Base-by-base conservation (phyloP, 306 rosid genomes). In the Inga laurina region DNA sequence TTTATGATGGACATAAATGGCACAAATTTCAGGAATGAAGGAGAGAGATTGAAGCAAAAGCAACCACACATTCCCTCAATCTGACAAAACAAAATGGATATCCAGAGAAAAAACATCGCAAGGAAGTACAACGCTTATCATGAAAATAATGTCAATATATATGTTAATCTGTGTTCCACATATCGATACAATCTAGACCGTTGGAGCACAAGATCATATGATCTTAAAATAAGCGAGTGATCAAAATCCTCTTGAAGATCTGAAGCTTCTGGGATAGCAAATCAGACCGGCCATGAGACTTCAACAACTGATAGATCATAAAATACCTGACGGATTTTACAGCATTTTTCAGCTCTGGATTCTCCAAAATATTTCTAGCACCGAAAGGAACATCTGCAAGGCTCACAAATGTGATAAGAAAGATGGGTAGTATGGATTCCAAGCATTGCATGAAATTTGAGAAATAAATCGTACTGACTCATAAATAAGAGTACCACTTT, bases 361-460 rank as follows among this genome's bases (percentile, higher is more conserved):
- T 80, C 86, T 91, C 97, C 92, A 93, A 87, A 84, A 95, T 93
- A 83, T 93, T 93, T 85, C 99, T 91, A 82, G 96, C 90, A 27
- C 96, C 80, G 83, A 95, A 34, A 76, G 99, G 98, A 84, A 89
- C 94, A 88, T 90, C 99, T 95, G 92, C 85, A 87, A 83, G 75
- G 75, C 8, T 43, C 35, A 5, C 75, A 71, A 71, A 43, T 21
- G n/a, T 43, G 35, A 4, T 71, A 71, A 71, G 52, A 71, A 41
- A 43, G 13, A n/a, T 0, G 3, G 2, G 22, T 7, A 16, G 22
- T 52, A 19, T 18, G 59, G 59, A 52, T 52, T 18, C 22, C 59
- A 5, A 18, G 22, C 22, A 52, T 52, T 52, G 59, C 59, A 18
- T 16, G 59, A 52, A 52, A 52, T 52, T 18, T 52, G 59, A 51